phyloP scores from a whole-genome alignment of 805 yeast species.

The Teunomyces cretensis region DNA sequence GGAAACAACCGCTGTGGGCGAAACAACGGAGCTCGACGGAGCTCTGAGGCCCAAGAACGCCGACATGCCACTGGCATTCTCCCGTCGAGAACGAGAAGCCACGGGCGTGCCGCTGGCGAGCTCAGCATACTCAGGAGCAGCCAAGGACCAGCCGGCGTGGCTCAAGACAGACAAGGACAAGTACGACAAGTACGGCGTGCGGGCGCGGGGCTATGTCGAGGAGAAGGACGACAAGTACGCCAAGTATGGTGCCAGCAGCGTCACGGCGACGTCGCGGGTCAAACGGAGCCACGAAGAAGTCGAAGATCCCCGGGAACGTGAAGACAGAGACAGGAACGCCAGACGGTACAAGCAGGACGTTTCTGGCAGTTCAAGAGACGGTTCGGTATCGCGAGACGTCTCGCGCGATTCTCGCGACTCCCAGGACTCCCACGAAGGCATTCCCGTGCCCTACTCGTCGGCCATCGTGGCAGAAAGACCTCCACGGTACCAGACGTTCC shows the following conservation, averaged over 20 bases:
- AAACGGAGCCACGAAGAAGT: constrained; percentile 8
- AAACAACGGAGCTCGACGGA: background rate
- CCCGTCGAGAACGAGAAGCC: constrained; percentile 17
- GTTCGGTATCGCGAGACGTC: background rate
- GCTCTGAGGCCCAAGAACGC: background rate
- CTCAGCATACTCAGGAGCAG: constrained; percentile 21
- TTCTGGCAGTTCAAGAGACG: background rate
- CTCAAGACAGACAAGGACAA: constrained; percentile 31
- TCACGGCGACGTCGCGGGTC: background rate
- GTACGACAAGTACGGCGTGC: constrained; percentile 41
- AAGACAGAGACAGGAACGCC: background rate
- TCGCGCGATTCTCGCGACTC: no score
- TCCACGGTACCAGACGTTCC: constrained; percentile 35
- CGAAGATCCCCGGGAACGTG: constrained; percentile 4
- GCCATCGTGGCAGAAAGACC: background rate
- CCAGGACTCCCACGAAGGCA: constrained; percentile 2
- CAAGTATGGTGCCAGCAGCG: constrained; percentile 12
- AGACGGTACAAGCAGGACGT: constrained; percentile 1
- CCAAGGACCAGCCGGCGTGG: constrained; percentile 39
- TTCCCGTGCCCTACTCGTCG: constrained; percentile 6
- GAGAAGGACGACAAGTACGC: constrained; percentile 15
- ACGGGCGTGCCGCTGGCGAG: constrained; percentile 1
- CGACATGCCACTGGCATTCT: constrained; percentile 16
- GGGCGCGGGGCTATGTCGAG: constrained; percentile 6
- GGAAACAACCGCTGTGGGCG: no score